These are phyloP conservation scores for Boletus speciosus DNA, from an alignment of 768 basidiomycete genomes.

Conservation along the genomic window DNA sequence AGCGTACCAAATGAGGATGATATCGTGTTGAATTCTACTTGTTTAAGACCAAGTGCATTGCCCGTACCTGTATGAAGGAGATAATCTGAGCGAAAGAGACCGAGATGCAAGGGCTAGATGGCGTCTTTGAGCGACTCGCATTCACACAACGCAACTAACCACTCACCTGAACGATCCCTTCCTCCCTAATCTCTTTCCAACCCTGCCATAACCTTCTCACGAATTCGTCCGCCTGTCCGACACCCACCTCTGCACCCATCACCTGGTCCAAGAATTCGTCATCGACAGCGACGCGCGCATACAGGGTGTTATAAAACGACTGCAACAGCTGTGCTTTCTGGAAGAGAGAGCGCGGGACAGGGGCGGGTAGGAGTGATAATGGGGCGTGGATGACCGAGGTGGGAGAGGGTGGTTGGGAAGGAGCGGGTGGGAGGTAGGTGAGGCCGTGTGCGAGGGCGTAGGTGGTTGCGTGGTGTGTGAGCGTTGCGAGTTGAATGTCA, in stretches of 20 bases:
- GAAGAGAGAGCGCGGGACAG: slow-evolving; percentile 75
- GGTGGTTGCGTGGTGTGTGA: slow-evolving; percentile 68
- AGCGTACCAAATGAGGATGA: slow-evolving; percentile 86
- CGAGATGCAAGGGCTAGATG: slow-evolving; percentile 73
- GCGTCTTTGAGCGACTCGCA: slow-evolving; percentile 2
- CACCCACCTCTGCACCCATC: slow-evolving; percentile 76
- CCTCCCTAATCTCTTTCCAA: slow-evolving; percentile 73
- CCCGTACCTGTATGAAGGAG: slow-evolving; percentile 61
- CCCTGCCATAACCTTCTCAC: slow-evolving; percentile 82
- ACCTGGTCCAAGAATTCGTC: slow-evolving; percentile 74
- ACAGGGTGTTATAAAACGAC: slow-evolving; percentile 76
- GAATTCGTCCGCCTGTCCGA: slow-evolving; percentile 82
- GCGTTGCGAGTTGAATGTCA: slow-evolving; percentile 50
- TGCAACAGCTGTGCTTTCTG: slow-evolving; percentile 64
- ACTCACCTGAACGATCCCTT: slow-evolving; percentile 54
- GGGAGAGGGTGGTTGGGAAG: slow-evolving; percentile 45
- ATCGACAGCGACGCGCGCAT: slow-evolving; percentile 80
- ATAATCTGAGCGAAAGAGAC: slow-evolving; percentile 94
- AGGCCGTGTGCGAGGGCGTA: slow-evolving; percentile 85
- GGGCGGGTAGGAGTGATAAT: slow-evolving; percentile 81
- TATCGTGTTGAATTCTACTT: slow-evolving; percentile 98
- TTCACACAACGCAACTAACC: neutral
- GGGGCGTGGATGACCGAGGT: slow-evolving; percentile 89
- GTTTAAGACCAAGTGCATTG: slow-evolving; percentile 56
- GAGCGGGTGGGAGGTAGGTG: slow-evolving; percentile 66